These are phyloP conservation scores for Myriosclerotinia duriaeana DNA, from an alignment of 2,329 filamentous ascomycete genomes.

Conservation along the genomic window DNA sequence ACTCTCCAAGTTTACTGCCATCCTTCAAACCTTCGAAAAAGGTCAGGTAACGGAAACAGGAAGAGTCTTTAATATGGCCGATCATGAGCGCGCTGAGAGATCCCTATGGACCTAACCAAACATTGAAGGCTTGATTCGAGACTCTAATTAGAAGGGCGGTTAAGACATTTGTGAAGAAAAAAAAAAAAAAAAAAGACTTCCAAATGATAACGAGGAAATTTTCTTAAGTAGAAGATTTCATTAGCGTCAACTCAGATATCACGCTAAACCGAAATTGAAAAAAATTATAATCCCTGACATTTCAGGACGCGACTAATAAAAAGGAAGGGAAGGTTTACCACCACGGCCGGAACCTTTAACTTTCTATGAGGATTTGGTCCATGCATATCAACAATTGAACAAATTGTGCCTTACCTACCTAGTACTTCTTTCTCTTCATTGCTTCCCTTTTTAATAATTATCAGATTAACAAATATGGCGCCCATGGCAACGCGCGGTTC, in stretches of 20 bases:
- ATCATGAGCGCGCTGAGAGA: conserved; percentile 96
- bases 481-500: conserved; percentile 37
- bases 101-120: conserved; percentile 82
- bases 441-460: not conserved
- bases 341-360: conserved; percentile 7
- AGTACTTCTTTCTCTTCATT: too few relatives aligned
- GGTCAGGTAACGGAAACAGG: conserved; percentile 69
- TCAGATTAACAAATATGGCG: conserved; percentile 36
- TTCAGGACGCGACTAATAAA: conserved; percentile 7
- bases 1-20: conserved; percentile 53
- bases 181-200: conserved; percentile 23
- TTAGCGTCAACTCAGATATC: not conserved
- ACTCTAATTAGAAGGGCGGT: conserved; percentile 98
- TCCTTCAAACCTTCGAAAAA: conserved; percentile 48
- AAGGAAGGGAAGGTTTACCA: too few relatives aligned
- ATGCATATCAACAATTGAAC: conserved; percentile 17
- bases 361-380: conserved; percentile 7
- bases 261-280: conserved; percentile 12
- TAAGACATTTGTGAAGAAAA: conserved; percentile 66
- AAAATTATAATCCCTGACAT: conserved; percentile 5
- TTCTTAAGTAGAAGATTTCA: conserved; percentile 25
- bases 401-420: not conserved
- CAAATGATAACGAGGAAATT: conserved; percentile 20
- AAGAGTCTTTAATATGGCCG: conserved; percentile 82
- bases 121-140: conserved; percentile 93